Evolutionary conservation across 2,329 filamentous ascomycete genomes (phyloP).

Genomic region (Talaromyces sp.): DNA sequence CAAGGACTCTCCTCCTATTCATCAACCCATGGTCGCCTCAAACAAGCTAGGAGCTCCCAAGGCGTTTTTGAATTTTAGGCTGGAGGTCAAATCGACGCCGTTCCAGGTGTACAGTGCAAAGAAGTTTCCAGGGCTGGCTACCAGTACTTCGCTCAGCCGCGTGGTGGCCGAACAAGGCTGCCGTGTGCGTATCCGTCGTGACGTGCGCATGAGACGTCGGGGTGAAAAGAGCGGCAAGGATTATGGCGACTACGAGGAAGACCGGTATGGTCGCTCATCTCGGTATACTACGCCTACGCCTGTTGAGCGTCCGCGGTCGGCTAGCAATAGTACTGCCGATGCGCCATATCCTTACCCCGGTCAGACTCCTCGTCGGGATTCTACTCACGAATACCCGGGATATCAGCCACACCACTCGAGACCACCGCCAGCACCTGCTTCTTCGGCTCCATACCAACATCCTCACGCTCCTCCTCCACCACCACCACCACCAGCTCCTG

Average conservation of each 20-base stretch:
- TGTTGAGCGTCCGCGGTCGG: slow-evolving; percentile 56
- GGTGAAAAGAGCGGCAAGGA: slow-evolving; percentile 67
- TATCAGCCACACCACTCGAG: slow-evolving; percentile 11
- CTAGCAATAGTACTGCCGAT: slow-evolving; percentile 56
- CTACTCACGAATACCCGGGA: slow-evolving; percentile 40
- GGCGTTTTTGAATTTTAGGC: slow-evolving; percentile 72
- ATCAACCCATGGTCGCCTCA: slow-evolving; percentile 25
- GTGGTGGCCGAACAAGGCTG: slow-evolving; percentile 95
- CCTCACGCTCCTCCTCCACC: slow-evolving; percentile 23
- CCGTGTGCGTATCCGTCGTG: slow-evolving; percentile 89
- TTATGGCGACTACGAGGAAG: slow-evolving; percentile 64
- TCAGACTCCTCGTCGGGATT: slow-evolving; percentile 48
- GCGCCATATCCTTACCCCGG: slow-evolving; percentile 41
- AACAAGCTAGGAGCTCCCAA: slow-evolving; percentile 43
- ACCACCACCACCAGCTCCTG: slow-evolving; percentile 39
- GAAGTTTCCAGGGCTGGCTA: slow-evolving; percentile 92
- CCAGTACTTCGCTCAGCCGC: slow-evolving; percentile 84
- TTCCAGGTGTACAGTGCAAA: slow-evolving; percentile 95
- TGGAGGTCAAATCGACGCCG: slow-evolving; percentile 82
- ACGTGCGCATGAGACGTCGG: slow-evolving; percentile 85
- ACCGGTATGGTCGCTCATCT: slow-evolving; percentile 44
- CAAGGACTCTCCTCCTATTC: slow-evolving; percentile 44
- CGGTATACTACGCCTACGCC: slow-evolving; percentile 52
- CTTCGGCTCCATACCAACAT: slow-evolving; percentile 27
- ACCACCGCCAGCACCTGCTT: slow-evolving; percentile 28